Evolutionary conservation across 2,329 filamentous ascomycete species (phyloP).

Genomic region (Penicillium polonicum): DNA sequence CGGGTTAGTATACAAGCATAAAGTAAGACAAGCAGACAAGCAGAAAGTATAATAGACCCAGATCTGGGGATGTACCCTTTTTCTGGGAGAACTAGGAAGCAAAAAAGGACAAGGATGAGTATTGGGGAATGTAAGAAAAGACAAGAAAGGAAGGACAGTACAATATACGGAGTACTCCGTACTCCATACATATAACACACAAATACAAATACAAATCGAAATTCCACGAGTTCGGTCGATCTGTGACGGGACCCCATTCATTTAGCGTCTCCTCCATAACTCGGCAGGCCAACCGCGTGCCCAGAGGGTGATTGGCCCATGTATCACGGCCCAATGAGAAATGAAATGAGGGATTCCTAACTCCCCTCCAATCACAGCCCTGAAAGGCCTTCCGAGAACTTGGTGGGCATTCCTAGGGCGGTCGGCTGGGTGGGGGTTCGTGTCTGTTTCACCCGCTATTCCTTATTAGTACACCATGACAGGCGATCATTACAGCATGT

Average conservation of each 20-base stretch:
- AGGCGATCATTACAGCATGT: conserved; percentile 10
- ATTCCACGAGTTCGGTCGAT: conserved; percentile 10
- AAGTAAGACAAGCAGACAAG: not conserved
- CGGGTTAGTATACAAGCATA: not conserved
- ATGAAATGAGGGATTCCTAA: conserved; percentile 14
- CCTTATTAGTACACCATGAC: not conserved
- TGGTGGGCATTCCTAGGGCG: conserved; percentile 9
- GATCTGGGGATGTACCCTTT: not conserved
- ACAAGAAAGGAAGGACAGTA: too few species aligned
- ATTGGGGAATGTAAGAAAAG: not conserved
- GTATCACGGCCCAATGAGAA: conserved; percentile 8
- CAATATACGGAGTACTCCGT: not conserved
- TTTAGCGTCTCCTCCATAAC: conserved; percentile 15
- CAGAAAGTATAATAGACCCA: not conserved
- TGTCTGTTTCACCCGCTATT: not conserved
- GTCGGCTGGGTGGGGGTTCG: conserved; percentile 7
- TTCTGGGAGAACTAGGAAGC: not conserved
- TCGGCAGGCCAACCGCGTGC: conserved; percentile 13
- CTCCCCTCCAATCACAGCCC: conserved; percentile 17
- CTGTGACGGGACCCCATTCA: conserved; percentile 8
- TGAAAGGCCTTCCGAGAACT: conserved; percentile 10
- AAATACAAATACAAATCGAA: not conserved
- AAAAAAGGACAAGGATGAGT: not conserved
- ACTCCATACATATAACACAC: not conserved
- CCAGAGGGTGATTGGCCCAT: conserved; percentile 9